phyloP scores from a whole-genome alignment of 140 eudicot species.

The Oenanthe javanica region DNA sequence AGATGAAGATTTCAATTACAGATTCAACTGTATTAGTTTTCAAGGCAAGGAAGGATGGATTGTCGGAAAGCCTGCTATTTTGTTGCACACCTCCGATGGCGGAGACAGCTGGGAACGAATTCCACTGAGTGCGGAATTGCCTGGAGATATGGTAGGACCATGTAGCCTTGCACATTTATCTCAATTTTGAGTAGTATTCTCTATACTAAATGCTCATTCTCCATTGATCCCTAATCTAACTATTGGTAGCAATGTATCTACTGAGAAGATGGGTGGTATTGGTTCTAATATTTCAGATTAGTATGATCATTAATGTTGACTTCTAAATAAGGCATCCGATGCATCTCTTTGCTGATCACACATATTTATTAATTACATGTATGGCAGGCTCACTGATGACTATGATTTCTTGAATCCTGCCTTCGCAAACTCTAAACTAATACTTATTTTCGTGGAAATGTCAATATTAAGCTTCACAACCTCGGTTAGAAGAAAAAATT shows the following conservation, averaged over 20 bases:
- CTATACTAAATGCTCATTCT: background rate
- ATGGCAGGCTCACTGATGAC: background rate
- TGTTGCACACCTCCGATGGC: slow-evolving; percentile 74
- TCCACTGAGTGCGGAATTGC: slow-evolving; percentile 91
- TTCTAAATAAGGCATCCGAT: background rate
- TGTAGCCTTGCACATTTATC: background rate
- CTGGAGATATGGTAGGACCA: slow-evolving; percentile 77
- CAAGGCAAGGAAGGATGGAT: slow-evolving; percentile 98
- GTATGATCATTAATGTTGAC: background rate
- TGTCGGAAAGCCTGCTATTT: slow-evolving; percentile 91
- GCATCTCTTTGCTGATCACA: background rate
- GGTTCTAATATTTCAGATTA: background rate
- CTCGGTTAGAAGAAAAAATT: background rate
- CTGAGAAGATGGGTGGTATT: background rate
- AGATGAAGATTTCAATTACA: slow-evolving; percentile 90
- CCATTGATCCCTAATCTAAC: background rate
- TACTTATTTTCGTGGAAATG: background rate
- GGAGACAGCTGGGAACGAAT: slow-evolving; percentile 96
- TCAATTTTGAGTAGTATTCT: background rate
- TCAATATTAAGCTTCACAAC: background rate
- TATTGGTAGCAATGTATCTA: background rate
- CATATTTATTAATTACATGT: background rate
- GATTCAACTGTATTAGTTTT: slow-evolving; percentile 82
- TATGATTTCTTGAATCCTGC: background rate
- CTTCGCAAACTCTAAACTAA: background rate